A percentile compares a stretch with the other conserved stretches of the same genome.
These are phyloP conservation scores for Sedum album DNA, from an alignment of 164 flowering plant species.

Conservation along the genomic window DNA sequence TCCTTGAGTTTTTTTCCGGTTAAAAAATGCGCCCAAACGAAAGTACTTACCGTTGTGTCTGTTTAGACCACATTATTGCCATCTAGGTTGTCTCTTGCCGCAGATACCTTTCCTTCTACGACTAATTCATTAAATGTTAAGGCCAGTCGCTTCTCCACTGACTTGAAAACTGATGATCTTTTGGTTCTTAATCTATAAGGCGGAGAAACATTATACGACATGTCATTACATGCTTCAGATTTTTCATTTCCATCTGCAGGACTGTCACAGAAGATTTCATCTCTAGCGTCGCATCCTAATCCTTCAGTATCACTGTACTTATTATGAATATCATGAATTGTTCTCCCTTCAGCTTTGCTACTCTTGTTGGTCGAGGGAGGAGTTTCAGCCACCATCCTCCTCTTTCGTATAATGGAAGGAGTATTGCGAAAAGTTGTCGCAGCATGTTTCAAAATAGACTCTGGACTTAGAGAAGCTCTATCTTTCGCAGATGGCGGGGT, in stretches of 20 bases:
- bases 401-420: constrained; percentile 82
- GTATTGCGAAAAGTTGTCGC: constrained; percentile 74
- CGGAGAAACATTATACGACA: constrained; percentile 49
- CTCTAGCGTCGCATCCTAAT: constrained; percentile 13
- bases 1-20: no score
- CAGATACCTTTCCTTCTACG: constrained; percentile 20
- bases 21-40: not conserved
- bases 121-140: constrained; percentile 33
- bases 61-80: constrained; percentile 19
- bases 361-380: constrained; percentile 15
- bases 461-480: constrained; percentile 38
- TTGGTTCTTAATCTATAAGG: constrained; percentile 71
- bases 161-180: constrained; percentile 56
- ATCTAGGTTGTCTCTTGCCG: constrained; percentile 24
- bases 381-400: constrained; percentile 35
- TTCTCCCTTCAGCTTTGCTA: constrained; percentile 16
- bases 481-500: constrained; percentile 61
- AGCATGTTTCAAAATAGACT: constrained; percentile 65
- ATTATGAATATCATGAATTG: constrained; percentile 1
- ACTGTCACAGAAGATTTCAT: constrained; percentile 6
- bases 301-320: constrained; percentile 3
- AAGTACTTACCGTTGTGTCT: not conserved
- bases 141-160: constrained; percentile 74
- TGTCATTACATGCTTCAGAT: not conserved
- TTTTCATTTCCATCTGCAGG: constrained; percentile 3